Evolutionary conservation across 345 rosid species (phyloP).

Genomic region (Euphorbia pulcherrima): DNA sequence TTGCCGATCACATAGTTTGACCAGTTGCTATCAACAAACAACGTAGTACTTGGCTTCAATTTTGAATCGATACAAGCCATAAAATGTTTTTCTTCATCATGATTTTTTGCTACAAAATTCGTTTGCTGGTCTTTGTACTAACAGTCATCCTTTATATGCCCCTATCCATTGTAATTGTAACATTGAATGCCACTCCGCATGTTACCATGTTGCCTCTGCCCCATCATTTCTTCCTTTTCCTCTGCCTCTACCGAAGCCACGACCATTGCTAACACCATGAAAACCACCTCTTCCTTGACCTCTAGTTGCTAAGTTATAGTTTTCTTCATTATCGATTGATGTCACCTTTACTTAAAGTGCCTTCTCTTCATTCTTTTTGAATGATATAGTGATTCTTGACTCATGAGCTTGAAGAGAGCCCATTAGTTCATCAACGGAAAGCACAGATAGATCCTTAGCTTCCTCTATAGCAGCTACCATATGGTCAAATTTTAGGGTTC

Average conservation of each 20-base stretch:
- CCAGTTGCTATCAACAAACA: neutral
- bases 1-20: constrained; percentile 3
- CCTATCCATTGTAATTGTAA: neutral
- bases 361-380: neutral
- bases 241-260: neutral
- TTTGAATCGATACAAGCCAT: no score
- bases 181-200: neutral
- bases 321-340: no score
- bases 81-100: neutral
- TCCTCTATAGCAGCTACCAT: neutral
- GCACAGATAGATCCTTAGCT: neutral
- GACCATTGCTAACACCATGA: neutral
- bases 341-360: neutral
- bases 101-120: neutral
- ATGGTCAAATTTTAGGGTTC: neutral
- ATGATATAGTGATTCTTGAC: neutral
- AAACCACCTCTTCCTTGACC: neutral
- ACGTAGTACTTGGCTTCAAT: neutral
- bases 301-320: no score
- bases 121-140: neutral
- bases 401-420: neutral
- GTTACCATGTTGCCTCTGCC: no score
- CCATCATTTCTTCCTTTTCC: no score
- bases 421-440: neutral
- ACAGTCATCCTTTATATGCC: neutral